A percentile compares a stretch with the other conserved stretches of the same genome.
These are phyloP conservation scores for Paramecium biaurelia DNA, from an alignment of 73 alveolate genomes.

Conservation along the genomic window DNA sequence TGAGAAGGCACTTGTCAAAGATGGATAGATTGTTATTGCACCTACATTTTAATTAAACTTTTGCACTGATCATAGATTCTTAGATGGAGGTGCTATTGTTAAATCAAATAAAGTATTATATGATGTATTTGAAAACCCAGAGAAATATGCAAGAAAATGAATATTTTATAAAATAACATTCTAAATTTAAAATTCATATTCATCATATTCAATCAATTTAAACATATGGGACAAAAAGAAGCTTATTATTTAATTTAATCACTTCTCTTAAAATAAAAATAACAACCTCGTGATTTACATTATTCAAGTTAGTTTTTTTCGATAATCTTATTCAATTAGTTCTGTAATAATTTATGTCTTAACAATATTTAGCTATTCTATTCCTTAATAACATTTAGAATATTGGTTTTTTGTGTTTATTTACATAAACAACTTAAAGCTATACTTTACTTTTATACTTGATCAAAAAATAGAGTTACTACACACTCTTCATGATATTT, in stretches of 20 bases:
- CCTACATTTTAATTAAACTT: background rate
- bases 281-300: background rate
- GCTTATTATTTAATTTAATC: background rate
- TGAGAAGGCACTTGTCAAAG: background rate
- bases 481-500: background rate
- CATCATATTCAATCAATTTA: background rate
- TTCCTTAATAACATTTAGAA: background rate
- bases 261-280: background rate
- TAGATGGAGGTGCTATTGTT: background rate
- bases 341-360: background rate
- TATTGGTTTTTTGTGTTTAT: too few relatives aligned
- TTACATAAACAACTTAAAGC: background rate
- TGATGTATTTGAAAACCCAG: background rate
- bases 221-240: background rate
- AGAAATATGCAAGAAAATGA: background rate
- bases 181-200: background rate
- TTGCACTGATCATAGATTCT: background rate
- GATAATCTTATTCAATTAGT: background rate
- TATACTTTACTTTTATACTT: background rate
- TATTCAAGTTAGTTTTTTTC: background rate
- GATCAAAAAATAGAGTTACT: background rate
- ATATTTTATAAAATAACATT: background rate
- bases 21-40: background rate
- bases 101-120: background rate
- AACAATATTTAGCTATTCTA: background rate